Conservation (phyloP, 169 alveolate genomes). For the Theileria luwenshuni region DNA sequence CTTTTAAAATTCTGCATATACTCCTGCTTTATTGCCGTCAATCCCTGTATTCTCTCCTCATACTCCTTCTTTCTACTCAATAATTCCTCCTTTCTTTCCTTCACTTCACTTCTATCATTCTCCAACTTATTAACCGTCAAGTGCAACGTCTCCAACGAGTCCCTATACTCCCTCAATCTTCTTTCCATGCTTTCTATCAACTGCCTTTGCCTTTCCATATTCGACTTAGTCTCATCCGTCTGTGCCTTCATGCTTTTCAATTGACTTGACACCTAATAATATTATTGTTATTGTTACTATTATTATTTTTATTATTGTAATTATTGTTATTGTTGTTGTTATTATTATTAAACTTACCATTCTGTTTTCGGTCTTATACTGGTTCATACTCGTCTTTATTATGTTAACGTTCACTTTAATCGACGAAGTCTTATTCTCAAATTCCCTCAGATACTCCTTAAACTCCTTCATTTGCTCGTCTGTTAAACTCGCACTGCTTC, state of each 20-base stretch:
- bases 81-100: constrained; percentile 6
- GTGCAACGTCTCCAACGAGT: constrained; percentile 50
- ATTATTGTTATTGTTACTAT: not conserved
- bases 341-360: not conserved
- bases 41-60: constrained; percentile 53
- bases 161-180: constrained; percentile 43
- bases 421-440: constrained; percentile 29
- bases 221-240: constrained; percentile 11
- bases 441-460: constrained; percentile 36
- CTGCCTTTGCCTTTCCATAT: constrained; percentile 13
- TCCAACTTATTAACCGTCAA: constrained; percentile 34
- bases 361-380: constrained; percentile 15
- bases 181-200: constrained; percentile 28
- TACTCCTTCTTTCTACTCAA: constrained; percentile 50
- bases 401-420: constrained; percentile 42
- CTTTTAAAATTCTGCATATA: constrained; percentile 53
- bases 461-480: constrained; percentile 23
- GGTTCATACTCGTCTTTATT: constrained; percentile 24
- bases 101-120: constrained; percentile 22
- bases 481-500: constrained; percentile 16
- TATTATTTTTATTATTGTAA: too few species aligned
- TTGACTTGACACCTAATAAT: not conserved
- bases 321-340: not conserved
- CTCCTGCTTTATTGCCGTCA: constrained; percentile 68
- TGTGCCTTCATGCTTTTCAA: constrained; percentile 4